Evolutionary conservation across 495 filamentous ascomycete genomes (phyloP).

Genomic region (Podospora sp.): DNA sequence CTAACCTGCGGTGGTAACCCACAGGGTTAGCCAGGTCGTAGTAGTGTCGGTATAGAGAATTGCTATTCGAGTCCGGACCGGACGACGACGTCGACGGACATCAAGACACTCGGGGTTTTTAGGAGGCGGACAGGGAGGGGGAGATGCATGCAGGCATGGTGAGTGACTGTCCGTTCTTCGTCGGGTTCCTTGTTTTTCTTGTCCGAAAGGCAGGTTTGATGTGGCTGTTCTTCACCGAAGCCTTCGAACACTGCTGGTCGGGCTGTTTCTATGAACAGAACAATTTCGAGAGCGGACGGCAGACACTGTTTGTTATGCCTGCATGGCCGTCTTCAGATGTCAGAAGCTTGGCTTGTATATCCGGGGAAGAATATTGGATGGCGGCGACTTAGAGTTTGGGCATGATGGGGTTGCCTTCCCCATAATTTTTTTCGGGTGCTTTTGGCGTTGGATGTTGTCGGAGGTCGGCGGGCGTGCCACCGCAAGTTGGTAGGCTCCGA

Average conservation of each 20-base stretch:
- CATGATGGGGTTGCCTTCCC: neutral
- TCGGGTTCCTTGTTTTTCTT: neutral
- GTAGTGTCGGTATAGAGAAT: neutral
- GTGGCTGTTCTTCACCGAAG: neutral
- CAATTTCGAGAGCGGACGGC: neutral
- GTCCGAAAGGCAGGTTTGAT: neutral
- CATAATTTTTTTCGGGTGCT: neutral
- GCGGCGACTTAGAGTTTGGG: neutral
- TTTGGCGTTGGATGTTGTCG: neutral
- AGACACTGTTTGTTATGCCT: neutral
- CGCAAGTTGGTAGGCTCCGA: neutral
- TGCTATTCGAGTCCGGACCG: neutral
- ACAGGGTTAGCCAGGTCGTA: neutral
- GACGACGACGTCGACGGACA: neutral
- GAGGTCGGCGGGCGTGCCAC: neutral
- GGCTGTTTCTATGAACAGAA: no score
- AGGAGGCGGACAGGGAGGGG: neutral
- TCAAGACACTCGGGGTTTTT: neutral
- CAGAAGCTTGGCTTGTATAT: neutral
- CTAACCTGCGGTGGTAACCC: neutral
- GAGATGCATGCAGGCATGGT: neutral
- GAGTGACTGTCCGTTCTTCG: neutral
- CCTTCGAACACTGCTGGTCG: no score
- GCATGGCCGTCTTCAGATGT: neutral
- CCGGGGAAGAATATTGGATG: neutral